Percentiles rank a stretch among this genome's conserved stretches.
Conservation (phyloP, 1,139 yeast genomes). For the Arxiozyma slooffiae region DNA sequence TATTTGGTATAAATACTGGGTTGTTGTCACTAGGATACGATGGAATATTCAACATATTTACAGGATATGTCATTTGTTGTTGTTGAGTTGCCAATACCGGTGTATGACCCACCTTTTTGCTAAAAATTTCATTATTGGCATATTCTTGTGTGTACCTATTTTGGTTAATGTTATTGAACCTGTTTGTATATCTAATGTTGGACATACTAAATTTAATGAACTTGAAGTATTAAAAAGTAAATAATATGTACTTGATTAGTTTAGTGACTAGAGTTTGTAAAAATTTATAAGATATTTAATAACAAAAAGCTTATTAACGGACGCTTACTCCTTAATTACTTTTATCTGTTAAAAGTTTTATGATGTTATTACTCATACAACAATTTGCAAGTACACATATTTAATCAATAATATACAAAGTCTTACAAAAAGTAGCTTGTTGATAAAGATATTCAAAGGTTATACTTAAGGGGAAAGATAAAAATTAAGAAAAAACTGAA, state of each 20-base stretch:
- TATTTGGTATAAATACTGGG: neutral
- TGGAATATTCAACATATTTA: neutral
- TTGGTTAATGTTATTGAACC: neutral
- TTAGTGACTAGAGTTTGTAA: neutral
- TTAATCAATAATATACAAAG: no score
- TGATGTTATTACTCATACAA: neutral
- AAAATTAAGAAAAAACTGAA: no score
- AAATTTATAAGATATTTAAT: neutral
- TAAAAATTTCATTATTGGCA: neutral
- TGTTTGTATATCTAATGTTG: neutral
- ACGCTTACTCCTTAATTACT: neutral
- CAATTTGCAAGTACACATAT: no score
- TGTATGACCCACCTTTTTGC: neutral
- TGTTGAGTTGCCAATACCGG: slow-evolving; percentile 1
- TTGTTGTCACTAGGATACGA: neutral
- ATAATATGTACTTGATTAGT: neutral
- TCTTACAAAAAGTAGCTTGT: neutral
- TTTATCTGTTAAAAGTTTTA: no score
- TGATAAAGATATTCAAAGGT: no score
- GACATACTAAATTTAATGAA: neutral
- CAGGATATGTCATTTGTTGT: neutral
- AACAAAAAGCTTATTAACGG: neutral
- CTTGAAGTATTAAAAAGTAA: neutral
- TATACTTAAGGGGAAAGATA: neutral
- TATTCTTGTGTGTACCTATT: neutral